phyloP scores from a whole-genome alignment of 2,329 filamentous ascomycete species.

The Penicillium sclerotiorum region DNA sequence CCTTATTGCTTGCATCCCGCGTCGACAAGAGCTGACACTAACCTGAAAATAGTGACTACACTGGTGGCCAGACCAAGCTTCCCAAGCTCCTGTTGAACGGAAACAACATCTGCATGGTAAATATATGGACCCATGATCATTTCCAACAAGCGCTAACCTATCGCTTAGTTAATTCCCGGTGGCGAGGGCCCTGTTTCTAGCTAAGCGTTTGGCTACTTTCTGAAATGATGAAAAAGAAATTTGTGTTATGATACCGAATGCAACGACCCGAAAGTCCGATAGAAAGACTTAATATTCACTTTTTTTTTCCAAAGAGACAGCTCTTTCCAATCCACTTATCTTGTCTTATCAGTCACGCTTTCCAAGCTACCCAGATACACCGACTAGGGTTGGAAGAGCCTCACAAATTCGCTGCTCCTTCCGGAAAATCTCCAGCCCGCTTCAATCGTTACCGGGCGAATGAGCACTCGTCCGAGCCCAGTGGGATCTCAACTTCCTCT shows the following conservation, averaged over 20 bases:
- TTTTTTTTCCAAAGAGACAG: neutral
- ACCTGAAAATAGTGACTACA: constrained; percentile 71
- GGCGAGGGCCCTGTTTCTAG: constrained; percentile 66
- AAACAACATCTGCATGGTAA: constrained; percentile 99
- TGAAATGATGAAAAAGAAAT: constrained; percentile 23
- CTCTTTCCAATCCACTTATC: neutral
- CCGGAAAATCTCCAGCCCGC: too few relatives aligned
- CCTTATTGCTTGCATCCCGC: neutral
- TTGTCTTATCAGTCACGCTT: neutral
- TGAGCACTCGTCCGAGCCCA: too few relatives aligned
- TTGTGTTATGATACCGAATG: constrained; percentile 30
- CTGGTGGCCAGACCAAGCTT: constrained; percentile 82
- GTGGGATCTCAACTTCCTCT: too few relatives aligned
- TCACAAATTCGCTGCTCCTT: too few relatives aligned
- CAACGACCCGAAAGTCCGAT: constrained; percentile 24
- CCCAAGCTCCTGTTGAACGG: constrained; percentile 95
- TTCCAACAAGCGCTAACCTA: too few relatives aligned
- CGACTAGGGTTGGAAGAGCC: too few relatives aligned
- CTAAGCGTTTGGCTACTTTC: constrained; percentile 15
- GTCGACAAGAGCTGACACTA: too few relatives aligned
- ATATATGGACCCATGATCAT: constrained; percentile 25
- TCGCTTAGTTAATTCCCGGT: constrained; percentile 70
- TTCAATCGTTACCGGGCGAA: too few relatives aligned
- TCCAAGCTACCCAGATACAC: neutral
- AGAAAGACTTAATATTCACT: constrained; percentile 17